phyloP scores from a whole-genome alignment of 225 moss, liverwort and hornwort genomes.

The Rhytidiadelphus loreus region DNA sequence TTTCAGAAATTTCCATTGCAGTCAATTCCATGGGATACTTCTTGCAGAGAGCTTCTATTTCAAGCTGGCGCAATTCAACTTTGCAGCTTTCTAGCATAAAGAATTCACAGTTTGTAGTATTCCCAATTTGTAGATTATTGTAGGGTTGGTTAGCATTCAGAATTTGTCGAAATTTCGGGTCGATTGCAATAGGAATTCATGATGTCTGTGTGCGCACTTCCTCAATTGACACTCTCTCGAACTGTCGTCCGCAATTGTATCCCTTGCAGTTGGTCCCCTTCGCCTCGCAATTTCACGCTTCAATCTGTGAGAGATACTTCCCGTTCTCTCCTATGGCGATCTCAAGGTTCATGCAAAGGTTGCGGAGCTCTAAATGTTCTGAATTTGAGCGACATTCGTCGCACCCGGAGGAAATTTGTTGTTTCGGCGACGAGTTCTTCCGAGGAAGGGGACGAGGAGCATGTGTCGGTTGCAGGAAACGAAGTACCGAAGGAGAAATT shows the following conservation, averaged over 20 bases:
- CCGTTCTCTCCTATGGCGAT: neutral
- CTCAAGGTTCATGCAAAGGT: neutral
- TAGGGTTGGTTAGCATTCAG: neutral
- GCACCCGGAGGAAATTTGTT: neutral
- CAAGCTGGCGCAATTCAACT: neutral
- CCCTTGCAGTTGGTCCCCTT: no score
- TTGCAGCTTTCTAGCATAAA: neutral
- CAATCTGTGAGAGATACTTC: neutral
- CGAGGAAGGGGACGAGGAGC: neutral
- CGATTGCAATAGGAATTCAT: neutral
- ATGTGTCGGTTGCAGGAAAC: neutral
- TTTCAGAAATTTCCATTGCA: neutral
- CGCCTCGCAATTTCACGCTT: neutral
- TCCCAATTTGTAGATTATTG: neutral
- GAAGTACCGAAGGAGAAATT: neutral
- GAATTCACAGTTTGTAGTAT: neutral
- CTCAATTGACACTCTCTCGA: neutral
- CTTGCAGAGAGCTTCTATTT: neutral
- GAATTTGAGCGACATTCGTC: neutral
- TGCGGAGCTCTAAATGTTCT: neutral
- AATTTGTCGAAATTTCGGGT: neutral
- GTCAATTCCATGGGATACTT: neutral
- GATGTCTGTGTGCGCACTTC: neutral
- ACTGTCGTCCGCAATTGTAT: neutral
- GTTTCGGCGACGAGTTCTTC: neutral